Evolutionary conservation across 2,329 filamentous ascomycete species (phyloP), one percentile per base, ranked within the genome.

Genomic region (Fusarium annulatum): DNA sequence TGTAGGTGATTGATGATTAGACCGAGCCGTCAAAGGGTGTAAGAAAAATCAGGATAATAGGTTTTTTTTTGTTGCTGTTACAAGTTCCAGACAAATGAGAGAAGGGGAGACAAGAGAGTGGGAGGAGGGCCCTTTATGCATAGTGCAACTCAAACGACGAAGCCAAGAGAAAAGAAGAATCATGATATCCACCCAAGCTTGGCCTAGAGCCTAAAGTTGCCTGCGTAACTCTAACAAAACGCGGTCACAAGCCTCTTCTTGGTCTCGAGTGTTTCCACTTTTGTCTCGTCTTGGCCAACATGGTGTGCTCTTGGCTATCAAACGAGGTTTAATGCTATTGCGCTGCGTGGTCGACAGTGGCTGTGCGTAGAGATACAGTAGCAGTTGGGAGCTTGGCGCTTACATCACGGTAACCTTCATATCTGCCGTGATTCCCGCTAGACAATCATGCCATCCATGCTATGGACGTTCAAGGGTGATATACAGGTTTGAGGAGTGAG

Each of bases 121-220:
- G 66, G 67, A 70, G 67, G 65, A 65, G 41, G 48, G 53, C 45
- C 41, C 66, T 66, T 70, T 70, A 70, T 70, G 57, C 61, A 45
- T 46, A 34, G 42, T 38, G 39, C 52, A 36, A 67, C 51, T 56
- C 52, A 19, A 67, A 55, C 55, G n/a, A 58, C 41, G 55, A 58
- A 38, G 55, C 55, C 55, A 58, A 58, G 55, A 57, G 53, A 57
- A 57, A 33, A 21, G 48, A 51, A 48, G 41, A 49, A 49, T 53
- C 43, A 53, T 36, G 67, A 58, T 59, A 59, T 71, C 59, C 69
- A 68, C 67, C 67, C 56, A 56, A 65, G 57, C 57, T 45, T 67
- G 28, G 53, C 63, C 33, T 52, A 49, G 45, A 60, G 49, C n/a
- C 26, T 52, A 51, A 71, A 71, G 51, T 71, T 58, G 61, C 36